Base-by-base conservation (phyloP, 2,329 filamentous ascomycete species). In the Aurifilum marmelostoma region DNA sequence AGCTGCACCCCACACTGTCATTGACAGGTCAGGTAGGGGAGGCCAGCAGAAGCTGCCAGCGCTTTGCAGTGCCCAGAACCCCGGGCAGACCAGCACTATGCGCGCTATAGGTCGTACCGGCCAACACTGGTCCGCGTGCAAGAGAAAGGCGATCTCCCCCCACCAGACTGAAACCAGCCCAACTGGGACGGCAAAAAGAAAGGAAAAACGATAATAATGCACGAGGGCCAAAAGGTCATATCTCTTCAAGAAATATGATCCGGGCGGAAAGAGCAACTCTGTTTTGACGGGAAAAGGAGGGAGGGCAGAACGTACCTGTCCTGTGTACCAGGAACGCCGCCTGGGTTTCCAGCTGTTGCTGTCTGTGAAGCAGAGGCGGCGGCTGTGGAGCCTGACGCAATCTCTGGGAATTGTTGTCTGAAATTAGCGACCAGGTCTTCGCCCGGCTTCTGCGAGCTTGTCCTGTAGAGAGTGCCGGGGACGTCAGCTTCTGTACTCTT, bases 401-500 rank as follows among this genome's bases (percentile, higher is more conserved):
- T 83, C 75, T 94, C 89, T 61, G 93, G 91, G 76, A 97, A 97
- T 74, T 88, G 90, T 76, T 92, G 88, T 79, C 92, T 92, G 82
- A 97, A 97, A 79, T 89, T 90, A 80, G 89, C 89, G 78, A 96
- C 89, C 77, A 97, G 86, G 75, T 94, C 92, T 77, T 94, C 92
- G 79, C 89, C 90, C 67, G 94, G 94, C 83, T 97, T 97, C 80
- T 94, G 92, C 67, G 92, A 89, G 79, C 88, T 93, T 76, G 88
- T 92, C 81, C 91, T 92, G 74, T 69, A 54, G 24, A 39, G 24
- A 39, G 63, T 14, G 32, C 27, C 66, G 29, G 11, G 41, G 5
- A 6, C n/a, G 43, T 67, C 68, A 69, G 68, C 63, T n/a, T 62
- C 29, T 52, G 52, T 59, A 54, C 29, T 37, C 12, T 34, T 14